phyloP scores from a whole-genome alignment of 768 basidiomycete genomes.

The Russula sp. region DNA sequence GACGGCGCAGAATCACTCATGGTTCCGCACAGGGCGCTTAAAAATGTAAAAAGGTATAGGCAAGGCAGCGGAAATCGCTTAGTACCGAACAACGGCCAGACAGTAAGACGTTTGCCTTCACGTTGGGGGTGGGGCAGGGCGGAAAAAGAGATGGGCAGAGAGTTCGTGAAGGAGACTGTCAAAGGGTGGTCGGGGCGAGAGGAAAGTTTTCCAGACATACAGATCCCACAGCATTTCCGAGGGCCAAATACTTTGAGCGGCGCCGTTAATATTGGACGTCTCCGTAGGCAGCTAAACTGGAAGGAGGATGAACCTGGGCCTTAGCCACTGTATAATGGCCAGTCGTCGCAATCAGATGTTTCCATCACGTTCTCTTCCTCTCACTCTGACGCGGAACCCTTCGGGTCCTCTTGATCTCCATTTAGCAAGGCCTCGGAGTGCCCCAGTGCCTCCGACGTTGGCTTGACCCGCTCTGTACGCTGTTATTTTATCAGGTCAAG shows the following conservation, averaged over 20 bases:
- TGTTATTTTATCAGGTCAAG: too few species aligned
- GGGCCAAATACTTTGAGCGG: background rate
- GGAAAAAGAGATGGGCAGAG: background rate
- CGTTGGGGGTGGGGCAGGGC: background rate
- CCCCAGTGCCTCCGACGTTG: too few species aligned
- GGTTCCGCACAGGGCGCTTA: background rate
- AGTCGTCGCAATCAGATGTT: too few species aligned
- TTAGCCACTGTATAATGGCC: too few species aligned
- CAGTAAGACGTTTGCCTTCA: background rate
- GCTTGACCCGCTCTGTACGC: too few species aligned
- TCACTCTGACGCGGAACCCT: too few species aligned
- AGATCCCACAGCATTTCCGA: slow-evolving; percentile 7
- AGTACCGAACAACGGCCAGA: too few species aligned
- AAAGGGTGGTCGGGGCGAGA: background rate
- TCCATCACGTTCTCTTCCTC: too few species aligned
- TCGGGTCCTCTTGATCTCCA: too few species aligned
- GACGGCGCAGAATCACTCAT: slow-evolving; percentile 12
- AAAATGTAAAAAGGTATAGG: background rate
- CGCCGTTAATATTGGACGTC: background rate
- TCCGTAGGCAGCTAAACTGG: too few species aligned
- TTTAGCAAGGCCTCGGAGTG: too few species aligned
- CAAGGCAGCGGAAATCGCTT: background rate
- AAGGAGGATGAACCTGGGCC: too few species aligned
- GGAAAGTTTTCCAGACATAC: background rate
- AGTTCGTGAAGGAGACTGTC: background rate